Evolutionary conservation across 345 rosid genomes (phyloP).

Genomic region (Camelina neglecta): DNA sequence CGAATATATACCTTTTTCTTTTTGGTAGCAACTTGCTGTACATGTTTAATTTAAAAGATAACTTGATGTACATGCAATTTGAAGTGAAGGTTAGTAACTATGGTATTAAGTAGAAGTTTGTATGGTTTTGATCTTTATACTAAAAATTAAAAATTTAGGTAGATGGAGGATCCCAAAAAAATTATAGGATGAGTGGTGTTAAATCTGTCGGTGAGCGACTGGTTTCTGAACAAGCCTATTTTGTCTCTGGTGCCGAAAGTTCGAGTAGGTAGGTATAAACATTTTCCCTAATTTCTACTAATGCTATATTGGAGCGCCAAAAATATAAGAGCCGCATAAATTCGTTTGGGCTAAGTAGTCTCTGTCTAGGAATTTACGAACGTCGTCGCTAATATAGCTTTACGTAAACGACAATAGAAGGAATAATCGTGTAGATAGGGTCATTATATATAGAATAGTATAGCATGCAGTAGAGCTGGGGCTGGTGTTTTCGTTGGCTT

Average conservation of each 20-base stretch:
- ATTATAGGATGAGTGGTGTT: neutral
- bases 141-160: neutral
- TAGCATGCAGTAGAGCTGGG: neutral
- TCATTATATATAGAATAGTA: constrained; percentile 15
- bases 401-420: neutral
- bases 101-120: neutral
- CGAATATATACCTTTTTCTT: too few species aligned
- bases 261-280: neutral
- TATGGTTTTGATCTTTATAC: neutral
- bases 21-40: too few species aligned
- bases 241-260: neutral
- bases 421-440: constrained; percentile 21
- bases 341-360: constrained; percentile 1
- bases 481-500: constrained; percentile 7
- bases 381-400: constrained; percentile 5
- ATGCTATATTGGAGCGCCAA: neutral
- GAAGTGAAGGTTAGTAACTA: neutral
- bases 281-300: neutral
- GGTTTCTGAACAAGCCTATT: neutral
- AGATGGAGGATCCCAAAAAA: neutral
- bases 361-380: constrained; percentile 11
- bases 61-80: too few species aligned
- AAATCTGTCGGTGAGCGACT: neutral
- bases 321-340: constrained; percentile 10
- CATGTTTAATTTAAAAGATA: too few species aligned